Evolutionary conservation across 2,329 filamentous ascomycete species (phyloP), one percentile per base, ranked within the genome.

Genomic region (Trichothecium roseum): DNA sequence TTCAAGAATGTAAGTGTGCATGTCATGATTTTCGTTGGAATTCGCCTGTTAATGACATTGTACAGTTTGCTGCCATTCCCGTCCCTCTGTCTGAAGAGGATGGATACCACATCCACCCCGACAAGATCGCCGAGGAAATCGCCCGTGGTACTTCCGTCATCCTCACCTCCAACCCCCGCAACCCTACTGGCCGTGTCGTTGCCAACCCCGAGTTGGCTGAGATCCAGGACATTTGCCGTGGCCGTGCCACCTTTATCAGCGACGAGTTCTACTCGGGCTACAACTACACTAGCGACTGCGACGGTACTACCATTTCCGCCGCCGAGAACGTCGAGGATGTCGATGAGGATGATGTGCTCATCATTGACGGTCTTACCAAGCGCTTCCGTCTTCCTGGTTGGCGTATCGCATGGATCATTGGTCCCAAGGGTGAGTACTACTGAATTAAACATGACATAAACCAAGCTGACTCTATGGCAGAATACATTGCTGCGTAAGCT

Each of bases 211-310:
- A 94, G 59, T 68, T 96, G 42, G 80, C 82, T 14, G 75, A 89
- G 60, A 94, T 95, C 50, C 88, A 96, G 59, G 84, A 94, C 53
- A 81, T 94, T 49, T 94, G 87, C 67, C 79, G 87, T 53, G 84
- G 87, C 46, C 78, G 87, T 37, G 87, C 87, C 3, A 96, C 89
- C 1, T 68, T 96, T 37, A 88, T 96, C 56, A 85, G 88, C 63
- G 89, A 96, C 53, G 89, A 96, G 62, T 96, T 96, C 69, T 96
- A 96, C 64, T 79, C 80, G 9, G 86, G 88, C 16, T 96, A 95
- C 69, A 94, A 94, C 64, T 96, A 96, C 66, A 93, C 85, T 26
- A 84, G 77, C 47, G 72, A 87, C 63, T 96, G 89, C 56, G 88
- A 95, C 53, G 89, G 89, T 28, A 78, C 74, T 20, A 93, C 89